Base-by-base conservation (phyloP, 768 basidiomycete genomes). In the Crassisporium funariophilum region DNA sequence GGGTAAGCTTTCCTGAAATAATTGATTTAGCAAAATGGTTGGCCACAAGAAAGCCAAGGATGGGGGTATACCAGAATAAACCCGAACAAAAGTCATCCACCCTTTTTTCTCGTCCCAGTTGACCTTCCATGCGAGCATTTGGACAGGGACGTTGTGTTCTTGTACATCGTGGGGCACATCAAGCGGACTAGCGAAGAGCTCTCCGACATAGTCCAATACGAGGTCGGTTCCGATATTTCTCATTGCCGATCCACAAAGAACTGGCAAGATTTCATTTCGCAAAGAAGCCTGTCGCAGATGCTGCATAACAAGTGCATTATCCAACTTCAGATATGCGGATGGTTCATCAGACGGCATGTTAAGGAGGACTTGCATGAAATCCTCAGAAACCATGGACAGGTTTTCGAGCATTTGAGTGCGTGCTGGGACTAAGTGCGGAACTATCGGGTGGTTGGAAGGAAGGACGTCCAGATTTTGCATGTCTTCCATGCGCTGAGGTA, bases 71-170 rank as follows among this genome's bases (percentile, higher is more conserved):
- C 91, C 91, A 43, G 91, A 91, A 64, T 94, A 94, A 15, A 94
- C 80, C 19, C 91, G 76, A 29, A 94, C 85, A 61, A 91, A 94
- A 2, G 91, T 93, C 90, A 94, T 91, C 91, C 91, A 94, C 17
- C 91, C 91, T 46, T 70, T 66, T 55, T 77, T 79, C 47, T 82
- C 83, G 58, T 94, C 90, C 91, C 90, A 92, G 22, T 72, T 75
- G 16, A 94, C 91, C 61, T 94, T 94, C 91, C 92, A 94, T 2
- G 88, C 91, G 20, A 94, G 71, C 52, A 85, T 63, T 25, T 78
- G 81, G 17, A 88, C 58, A 1, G 83, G 80, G 0, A 75, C 60
- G 44, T 78, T 78, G 17, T 64, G 55, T 13, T 59, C 60, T 52
- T 79, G 78, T 11, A 55, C 56, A 34, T 75, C 72, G 41, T 77